A percentile compares a stretch with the other conserved stretches of the same genome.
These are phyloP conservation scores for Nakataea oryzae DNA, from an alignment of 2,329 filamentous ascomycete genomes.

Conservation along the genomic window DNA sequence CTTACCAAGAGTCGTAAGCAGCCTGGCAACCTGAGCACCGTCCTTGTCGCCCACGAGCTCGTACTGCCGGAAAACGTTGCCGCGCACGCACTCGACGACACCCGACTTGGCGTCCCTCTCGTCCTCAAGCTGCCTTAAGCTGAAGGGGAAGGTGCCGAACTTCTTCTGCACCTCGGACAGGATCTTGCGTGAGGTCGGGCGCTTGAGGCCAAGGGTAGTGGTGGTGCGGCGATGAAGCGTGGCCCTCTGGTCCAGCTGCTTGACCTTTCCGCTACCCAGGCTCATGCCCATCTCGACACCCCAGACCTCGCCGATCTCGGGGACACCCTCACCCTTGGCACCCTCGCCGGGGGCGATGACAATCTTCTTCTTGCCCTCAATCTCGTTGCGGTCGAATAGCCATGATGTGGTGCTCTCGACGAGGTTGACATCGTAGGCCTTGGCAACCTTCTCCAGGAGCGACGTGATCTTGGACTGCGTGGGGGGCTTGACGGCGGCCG, in stretches of 20 bases:
- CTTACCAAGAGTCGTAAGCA: constrained; percentile 89
- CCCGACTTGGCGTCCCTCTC: constrained; percentile 94
- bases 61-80: constrained; percentile 88
- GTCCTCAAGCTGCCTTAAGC: constrained; percentile 89
- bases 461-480: constrained; percentile 80
- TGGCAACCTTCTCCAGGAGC: constrained; percentile 83
- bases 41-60: constrained; percentile 95
- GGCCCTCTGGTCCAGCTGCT: constrained; percentile 75
- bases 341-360: constrained; percentile 80
- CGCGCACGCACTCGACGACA: constrained; percentile 90
- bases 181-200: constrained; percentile 83
- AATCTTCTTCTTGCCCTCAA: constrained; percentile 96
- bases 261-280: constrained; percentile 87
- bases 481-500: constrained; percentile 68
- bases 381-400: constrained; percentile 94
- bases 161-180: constrained; percentile 94
- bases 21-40: constrained; percentile 68
- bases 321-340: constrained; percentile 79
- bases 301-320: constrained; percentile 91
- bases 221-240: constrained; percentile 90
- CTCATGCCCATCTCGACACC: constrained; percentile 94
- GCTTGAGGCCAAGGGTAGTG: constrained; percentile 87
- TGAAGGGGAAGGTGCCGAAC: constrained; percentile 97
- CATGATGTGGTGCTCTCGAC: constrained; percentile 98
- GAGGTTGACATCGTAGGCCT: constrained; percentile 81